Evolutionary conservation across 441 rosid species (phyloP).

Genomic region (Populus hybrid): DNA sequence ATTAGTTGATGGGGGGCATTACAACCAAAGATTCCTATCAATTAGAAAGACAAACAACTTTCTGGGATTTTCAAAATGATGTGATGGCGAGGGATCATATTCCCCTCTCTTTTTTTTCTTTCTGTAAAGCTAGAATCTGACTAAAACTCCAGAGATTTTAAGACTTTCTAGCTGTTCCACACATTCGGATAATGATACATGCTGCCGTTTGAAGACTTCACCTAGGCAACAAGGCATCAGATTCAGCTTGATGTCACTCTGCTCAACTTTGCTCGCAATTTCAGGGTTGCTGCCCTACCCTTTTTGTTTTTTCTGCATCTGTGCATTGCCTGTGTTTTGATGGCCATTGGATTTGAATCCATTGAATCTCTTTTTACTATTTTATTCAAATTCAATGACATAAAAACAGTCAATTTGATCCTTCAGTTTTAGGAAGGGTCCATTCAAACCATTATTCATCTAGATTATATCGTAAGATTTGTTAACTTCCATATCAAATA

Average conservation of each 20-base stretch:
- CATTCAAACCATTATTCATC: too few relatives aligned
- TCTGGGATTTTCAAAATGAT: conserved; percentile 22
- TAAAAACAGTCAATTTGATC: too few relatives aligned
- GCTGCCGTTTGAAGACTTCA: neutral
- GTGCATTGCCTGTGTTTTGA: neutral
- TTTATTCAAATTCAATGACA: too few relatives aligned
- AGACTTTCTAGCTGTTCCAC: neutral
- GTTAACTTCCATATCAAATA: too few relatives aligned
- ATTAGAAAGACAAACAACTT: conserved; percentile 8
- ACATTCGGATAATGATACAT: neutral
- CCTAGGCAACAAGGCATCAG: conserved; percentile 20
- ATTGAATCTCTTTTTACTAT: too few relatives aligned
- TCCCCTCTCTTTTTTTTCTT: conserved; percentile 5
- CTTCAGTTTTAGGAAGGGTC: too few relatives aligned
- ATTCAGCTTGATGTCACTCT: conserved; percentile 9
- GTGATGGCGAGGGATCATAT: conserved; percentile 29
- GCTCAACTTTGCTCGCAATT: neutral
- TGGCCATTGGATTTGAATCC: neutral
- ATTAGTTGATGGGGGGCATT: neutral
- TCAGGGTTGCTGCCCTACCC: neutral
- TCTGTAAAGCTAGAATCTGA: conserved; percentile 3
- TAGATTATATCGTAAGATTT: too few relatives aligned
- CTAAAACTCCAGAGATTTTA: neutral
- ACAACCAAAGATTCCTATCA: conserved; percentile 8
- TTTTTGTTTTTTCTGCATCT: neutral